A percentile compares a stretch with the other conserved stretches of the same genome.
phyloP scores from a whole-genome alignment of 2,329 filamentous ascomycete species.

The Aspergillus unguis region DNA sequence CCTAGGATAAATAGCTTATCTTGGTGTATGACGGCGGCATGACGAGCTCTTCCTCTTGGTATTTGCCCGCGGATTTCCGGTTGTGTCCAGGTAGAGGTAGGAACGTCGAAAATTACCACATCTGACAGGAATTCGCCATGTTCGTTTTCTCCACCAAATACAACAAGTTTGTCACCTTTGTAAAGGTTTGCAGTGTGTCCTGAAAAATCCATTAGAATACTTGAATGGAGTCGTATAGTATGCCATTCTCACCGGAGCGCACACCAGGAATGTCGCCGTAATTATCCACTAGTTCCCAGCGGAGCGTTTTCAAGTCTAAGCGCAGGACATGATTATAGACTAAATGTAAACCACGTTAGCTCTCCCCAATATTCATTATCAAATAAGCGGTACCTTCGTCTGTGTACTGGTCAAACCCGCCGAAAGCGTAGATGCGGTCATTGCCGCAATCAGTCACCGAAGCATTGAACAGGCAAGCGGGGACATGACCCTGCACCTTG shows the following conservation, averaged over 20 bases:
- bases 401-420: constrained; percentile 97
- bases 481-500: constrained; percentile 72
- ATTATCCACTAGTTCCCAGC: constrained; percentile 96
- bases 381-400: constrained; percentile 64
- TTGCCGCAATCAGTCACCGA: constrained; percentile 98
- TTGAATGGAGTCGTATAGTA: too few species aligned
- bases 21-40: constrained; percentile 90
- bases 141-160: constrained; percentile 97
- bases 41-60: constrained; percentile 84
- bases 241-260: constrained; percentile 69
- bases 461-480: constrained; percentile 93
- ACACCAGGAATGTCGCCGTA: constrained; percentile 97
- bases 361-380: too few species aligned
- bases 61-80: constrained; percentile 80
- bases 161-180: constrained; percentile 88
- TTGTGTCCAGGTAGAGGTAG: constrained; percentile 92
- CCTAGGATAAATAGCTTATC: constrained; percentile 96
- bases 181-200: constrained; percentile 94
- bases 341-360: constrained; percentile 23
- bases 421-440: constrained; percentile 96
- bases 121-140: constrained; percentile 94
- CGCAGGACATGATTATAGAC: constrained; percentile 96
- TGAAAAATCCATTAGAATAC: constrained; percentile 33
- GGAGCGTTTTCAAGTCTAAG: constrained; percentile 79
- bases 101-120: constrained; percentile 91